Conservation (phyloP, 805 yeast species). For the Cyberlindnera japonica region DNA sequence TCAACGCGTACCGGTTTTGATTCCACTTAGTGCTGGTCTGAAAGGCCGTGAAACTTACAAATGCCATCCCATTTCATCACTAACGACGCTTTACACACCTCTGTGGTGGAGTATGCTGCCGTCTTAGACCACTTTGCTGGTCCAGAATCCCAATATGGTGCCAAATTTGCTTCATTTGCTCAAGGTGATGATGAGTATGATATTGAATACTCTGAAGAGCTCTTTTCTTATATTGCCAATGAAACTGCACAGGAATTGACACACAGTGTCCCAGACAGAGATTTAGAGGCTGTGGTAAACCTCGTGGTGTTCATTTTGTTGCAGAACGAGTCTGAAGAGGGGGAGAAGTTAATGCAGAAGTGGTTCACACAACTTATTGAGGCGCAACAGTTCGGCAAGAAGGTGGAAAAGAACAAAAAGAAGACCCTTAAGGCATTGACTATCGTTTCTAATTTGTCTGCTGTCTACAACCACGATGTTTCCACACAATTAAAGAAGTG, state of each 20-base stretch:
- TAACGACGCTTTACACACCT: slow-evolving; percentile 39
- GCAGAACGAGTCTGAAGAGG: slow-evolving; percentile 8
- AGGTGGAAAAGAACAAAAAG: slow-evolving; percentile 18
- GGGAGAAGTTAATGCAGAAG: slow-evolving; percentile 12
- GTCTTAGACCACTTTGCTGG: slow-evolving; percentile 27
- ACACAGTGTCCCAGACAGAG: slow-evolving; percentile 23
- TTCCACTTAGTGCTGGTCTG: not conserved
- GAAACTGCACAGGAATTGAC: slow-evolving; percentile 13
- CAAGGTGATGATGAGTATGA: slow-evolving; percentile 21
- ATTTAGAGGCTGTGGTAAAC: slow-evolving; percentile 26
- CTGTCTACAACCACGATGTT: slow-evolving; percentile 14
- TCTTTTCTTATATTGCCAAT: slow-evolving; percentile 19
- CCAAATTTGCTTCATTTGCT: slow-evolving; percentile 17
- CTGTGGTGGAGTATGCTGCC: slow-evolving; percentile 30
- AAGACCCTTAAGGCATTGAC: slow-evolving; percentile 19
- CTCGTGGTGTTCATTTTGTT: slow-evolving; percentile 24
- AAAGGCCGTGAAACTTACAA: not conserved
- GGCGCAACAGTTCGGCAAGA: slow-evolving; percentile 23
- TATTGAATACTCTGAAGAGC: slow-evolving; percentile 16
- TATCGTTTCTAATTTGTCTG: slow-evolving; percentile 12
- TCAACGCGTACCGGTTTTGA: too few species aligned
- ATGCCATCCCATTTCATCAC: slow-evolving; percentile 25
- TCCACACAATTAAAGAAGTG: slow-evolving; percentile 9
- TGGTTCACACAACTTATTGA: slow-evolving; percentile 19
- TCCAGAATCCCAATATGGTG: slow-evolving; percentile 13